Evolutionary conservation across 1,284 basidiomycete species (phyloP).

Genomic region (Xanthoconium separans): DNA sequence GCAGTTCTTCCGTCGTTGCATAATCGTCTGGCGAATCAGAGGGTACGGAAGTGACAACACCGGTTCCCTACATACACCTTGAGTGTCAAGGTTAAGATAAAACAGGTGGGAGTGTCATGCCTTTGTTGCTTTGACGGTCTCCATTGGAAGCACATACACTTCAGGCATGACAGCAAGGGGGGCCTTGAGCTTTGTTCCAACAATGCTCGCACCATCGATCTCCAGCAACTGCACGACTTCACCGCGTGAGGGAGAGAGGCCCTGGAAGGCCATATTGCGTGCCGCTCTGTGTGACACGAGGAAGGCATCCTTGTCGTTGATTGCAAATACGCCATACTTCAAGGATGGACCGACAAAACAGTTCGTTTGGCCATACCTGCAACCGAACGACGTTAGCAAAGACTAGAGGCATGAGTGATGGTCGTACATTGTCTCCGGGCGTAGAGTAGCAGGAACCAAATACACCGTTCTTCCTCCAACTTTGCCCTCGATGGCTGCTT

Average conservation of each 20-base stretch:
- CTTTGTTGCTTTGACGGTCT: slow-evolving; percentile 93
- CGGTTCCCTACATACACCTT: slow-evolving; percentile 70
- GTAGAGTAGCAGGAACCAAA: slow-evolving; percentile 93
- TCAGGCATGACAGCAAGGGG: slow-evolving; percentile 83
- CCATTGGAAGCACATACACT: slow-evolving; percentile 98
- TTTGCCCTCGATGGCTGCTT: slow-evolving; percentile 63
- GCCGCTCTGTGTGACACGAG: slow-evolving; percentile 90
- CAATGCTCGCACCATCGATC: slow-evolving; percentile 75
- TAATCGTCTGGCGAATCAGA: slow-evolving; percentile 99
- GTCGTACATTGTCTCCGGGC: slow-evolving; percentile 93
- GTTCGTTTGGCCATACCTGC: slow-evolving; percentile 96
- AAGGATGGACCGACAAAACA: slow-evolving; percentile 93
- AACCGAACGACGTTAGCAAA: slow-evolving; percentile 6
- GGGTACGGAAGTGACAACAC: slow-evolving; percentile 97
- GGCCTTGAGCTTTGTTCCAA: slow-evolving; percentile 91
- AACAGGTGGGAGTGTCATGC: slow-evolving; percentile 29
- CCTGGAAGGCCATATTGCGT: slow-evolving; percentile 98
- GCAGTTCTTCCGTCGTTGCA: slow-evolving; percentile 86
- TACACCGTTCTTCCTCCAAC: slow-evolving; percentile 81
- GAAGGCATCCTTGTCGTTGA: slow-evolving; percentile 86
- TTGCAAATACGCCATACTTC: slow-evolving; percentile 91
- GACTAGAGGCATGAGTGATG: neutral
- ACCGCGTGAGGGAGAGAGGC: slow-evolving; percentile 70
- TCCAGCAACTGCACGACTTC: slow-evolving; percentile 73
- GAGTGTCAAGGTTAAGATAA: slow-evolving; percentile 1